These are phyloP conservation scores for Phytophthora sp. DNA, from an alignment of 352 stramenopile species.

Conservation along the genomic window DNA sequence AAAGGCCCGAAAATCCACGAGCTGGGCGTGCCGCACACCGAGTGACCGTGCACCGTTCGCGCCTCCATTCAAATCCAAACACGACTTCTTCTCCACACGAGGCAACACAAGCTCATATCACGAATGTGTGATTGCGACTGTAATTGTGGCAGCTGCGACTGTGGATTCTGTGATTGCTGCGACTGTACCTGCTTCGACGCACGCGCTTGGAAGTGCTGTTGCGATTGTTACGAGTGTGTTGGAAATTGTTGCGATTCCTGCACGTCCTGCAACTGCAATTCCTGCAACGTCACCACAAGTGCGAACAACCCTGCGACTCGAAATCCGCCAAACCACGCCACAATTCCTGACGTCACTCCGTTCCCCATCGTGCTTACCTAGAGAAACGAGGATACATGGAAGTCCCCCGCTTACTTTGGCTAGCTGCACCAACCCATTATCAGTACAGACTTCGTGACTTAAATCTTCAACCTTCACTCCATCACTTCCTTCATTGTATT, in stretches of 20 bases:
- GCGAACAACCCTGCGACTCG: background rate
- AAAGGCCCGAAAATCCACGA: slow-evolving; percentile 9
- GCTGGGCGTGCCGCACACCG: no score
- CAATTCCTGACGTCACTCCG: slow-evolving; percentile 9
- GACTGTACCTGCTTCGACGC: slow-evolving; percentile 4
- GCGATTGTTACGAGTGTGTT: background rate
- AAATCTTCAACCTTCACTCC: no score
- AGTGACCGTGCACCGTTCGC: background rate
- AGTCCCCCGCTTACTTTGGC: slow-evolving; percentile 7
- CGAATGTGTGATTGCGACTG: slow-evolving; percentile 19
- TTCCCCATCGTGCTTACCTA: slow-evolving; percentile 11
- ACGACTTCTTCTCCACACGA: background rate
- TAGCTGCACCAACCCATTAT: background rate
- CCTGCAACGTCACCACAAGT: background rate
- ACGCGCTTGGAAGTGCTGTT: no score
- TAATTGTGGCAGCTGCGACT: slow-evolving; percentile 12
- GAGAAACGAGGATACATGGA: background rate
- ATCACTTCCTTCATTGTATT: no score
- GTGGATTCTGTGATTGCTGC: slow-evolving; percentile 9
- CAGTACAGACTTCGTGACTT: no score
- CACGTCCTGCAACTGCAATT: slow-evolving; percentile 1
- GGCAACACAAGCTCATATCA: background rate
- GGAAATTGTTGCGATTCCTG: background rate
- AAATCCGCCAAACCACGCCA: background rate
- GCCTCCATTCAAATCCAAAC: background rate